Percentiles rank a stretch among this genome's conserved stretches.
Conservation (phyloP, 2,329 filamentous ascomycete genomes). For the Calonectria hongkongensis region DNA sequence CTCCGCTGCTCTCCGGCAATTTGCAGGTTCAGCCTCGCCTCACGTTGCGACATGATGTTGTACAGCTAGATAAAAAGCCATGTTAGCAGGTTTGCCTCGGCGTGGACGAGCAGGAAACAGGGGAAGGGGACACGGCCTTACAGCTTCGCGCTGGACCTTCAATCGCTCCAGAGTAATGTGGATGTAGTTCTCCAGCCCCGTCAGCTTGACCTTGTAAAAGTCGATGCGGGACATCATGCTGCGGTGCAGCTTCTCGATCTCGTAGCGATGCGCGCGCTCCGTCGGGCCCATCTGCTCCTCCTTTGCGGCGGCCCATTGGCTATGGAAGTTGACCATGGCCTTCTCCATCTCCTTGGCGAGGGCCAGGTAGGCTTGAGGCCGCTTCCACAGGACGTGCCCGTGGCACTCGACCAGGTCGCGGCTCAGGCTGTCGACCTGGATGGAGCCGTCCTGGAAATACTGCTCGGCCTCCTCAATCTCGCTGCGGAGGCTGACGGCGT, state of each 20-base stretch:
- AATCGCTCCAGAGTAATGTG: conserved; percentile 77
- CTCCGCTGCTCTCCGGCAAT: conserved; percentile 77
- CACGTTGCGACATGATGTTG: conserved; percentile 80
- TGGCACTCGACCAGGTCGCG: conserved; percentile 79
- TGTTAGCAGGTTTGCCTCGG: neutral
- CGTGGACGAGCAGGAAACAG: neutral
- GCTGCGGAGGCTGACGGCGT: conserved; percentile 76
- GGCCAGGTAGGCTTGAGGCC: conserved; percentile 76
- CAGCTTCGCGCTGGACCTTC: conserved; percentile 77
- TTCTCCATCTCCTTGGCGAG: conserved; percentile 69
- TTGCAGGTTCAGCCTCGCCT: conserved; percentile 78
- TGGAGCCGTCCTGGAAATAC: conserved; percentile 70
- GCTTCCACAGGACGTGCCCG: conserved; percentile 77
- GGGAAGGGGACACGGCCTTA: conserved; percentile 59
- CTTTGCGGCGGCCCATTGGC: conserved; percentile 47
- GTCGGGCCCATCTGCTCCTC: conserved; percentile 49
- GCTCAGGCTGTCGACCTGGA: conserved; percentile 77
- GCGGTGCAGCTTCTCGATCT: conserved; percentile 68
- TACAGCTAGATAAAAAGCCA: conserved; percentile 68
- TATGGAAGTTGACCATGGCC: conserved; percentile 67
- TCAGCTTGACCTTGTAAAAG: conserved; percentile 77
- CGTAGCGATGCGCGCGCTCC: conserved; percentile 55
- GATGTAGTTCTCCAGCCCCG: conserved; percentile 78
- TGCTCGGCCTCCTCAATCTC: conserved; percentile 74
- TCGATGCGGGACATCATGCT: conserved; percentile 73